These are phyloP conservation scores for Ampelocalamus luodianensis DNA, from an alignment of 176 grass and related monocot species.

Conservation along the genomic window DNA sequence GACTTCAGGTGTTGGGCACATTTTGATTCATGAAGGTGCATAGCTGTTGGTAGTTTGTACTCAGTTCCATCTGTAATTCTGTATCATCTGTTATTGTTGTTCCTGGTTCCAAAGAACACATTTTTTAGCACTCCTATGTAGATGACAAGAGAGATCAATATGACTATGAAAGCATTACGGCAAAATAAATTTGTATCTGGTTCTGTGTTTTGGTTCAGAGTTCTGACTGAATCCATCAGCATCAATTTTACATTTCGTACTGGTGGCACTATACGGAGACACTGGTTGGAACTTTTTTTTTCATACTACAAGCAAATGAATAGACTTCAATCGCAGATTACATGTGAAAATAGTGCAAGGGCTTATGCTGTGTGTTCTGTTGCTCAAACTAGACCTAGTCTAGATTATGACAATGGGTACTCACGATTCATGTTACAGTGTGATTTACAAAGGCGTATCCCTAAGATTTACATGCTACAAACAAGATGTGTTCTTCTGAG, in stretches of 20 bases:
- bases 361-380: constrained; percentile 24
- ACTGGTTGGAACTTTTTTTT: background rate
- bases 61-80: constrained; percentile 42
- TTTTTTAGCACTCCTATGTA: constrained; percentile 27
- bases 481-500: constrained; percentile 38
- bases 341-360: constrained; percentile 27
- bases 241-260: background rate
- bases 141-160: constrained; percentile 50
- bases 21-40: constrained; percentile 54
- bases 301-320: constrained; percentile 1
- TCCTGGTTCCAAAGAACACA: constrained; percentile 25
- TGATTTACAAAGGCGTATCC: constrained; percentile 56
- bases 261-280: background rate
- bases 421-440: constrained; percentile 45
- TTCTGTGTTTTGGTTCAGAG: background rate
- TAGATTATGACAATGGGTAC: background rate
- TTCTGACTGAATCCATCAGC: background rate
- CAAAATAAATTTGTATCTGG: constrained; percentile 1
- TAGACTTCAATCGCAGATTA: constrained; percentile 9
- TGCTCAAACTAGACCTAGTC: constrained; percentile 27
- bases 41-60: constrained; percentile 59
- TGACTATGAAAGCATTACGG: constrained; percentile 38
- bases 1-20: constrained; percentile 48
- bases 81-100: constrained; percentile 32
- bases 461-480: constrained; percentile 70